Evolutionary conservation across 1,139 yeast species (phyloP).

Genomic region (Dujonia santamariae): DNA sequence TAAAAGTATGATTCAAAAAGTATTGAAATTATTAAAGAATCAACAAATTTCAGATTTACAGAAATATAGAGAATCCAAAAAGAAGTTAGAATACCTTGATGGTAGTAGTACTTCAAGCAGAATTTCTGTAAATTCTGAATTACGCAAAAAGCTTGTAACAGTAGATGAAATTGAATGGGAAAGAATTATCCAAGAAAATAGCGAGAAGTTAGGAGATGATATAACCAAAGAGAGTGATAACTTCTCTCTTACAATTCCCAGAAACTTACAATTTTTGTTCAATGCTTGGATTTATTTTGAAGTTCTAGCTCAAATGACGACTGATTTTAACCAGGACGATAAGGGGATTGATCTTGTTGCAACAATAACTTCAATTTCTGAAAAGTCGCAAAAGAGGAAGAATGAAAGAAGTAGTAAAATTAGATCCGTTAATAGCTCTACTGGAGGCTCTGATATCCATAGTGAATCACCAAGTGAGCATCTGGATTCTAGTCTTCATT

Average conservation of each 20-base stretch:
- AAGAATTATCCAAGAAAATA: constrained; percentile 20
- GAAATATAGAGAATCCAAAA: background rate
- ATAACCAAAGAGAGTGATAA: constrained; percentile 1
- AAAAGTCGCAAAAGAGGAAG: constrained; percentile 15
- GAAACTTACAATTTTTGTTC: constrained; percentile 51
- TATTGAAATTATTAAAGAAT: constrained; percentile 30
- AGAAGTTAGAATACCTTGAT: constrained; percentile 1
- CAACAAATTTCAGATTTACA: constrained; percentile 14
- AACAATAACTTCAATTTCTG: constrained; percentile 32
- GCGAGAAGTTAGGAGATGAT: constrained; percentile 3
- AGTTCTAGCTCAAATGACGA: constrained; percentile 62
- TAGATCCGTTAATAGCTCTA: constrained; percentile 7
- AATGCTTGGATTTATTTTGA: constrained; percentile 67
- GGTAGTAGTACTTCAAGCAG: background rate
- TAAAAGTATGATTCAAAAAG: constrained; percentile 54
- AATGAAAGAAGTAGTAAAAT: constrained; percentile 8
- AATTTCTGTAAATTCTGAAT: constrained; percentile 10
- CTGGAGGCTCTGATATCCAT: constrained; percentile 5
- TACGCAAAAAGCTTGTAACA: constrained; percentile 27
- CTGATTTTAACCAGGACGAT: constrained; percentile 45
- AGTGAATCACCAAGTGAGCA: constrained; percentile 19
- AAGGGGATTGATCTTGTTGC: constrained; percentile 44
- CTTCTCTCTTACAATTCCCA: constrained; percentile 26
- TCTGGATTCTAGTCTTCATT: constrained; percentile 28
- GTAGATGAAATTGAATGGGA: constrained; percentile 37